Evolutionary conservation across 768 basidiomycete genomes (phyloP), one percentile per base, ranked within the genome.

Genomic region (Tricholoma sp.): DNA sequence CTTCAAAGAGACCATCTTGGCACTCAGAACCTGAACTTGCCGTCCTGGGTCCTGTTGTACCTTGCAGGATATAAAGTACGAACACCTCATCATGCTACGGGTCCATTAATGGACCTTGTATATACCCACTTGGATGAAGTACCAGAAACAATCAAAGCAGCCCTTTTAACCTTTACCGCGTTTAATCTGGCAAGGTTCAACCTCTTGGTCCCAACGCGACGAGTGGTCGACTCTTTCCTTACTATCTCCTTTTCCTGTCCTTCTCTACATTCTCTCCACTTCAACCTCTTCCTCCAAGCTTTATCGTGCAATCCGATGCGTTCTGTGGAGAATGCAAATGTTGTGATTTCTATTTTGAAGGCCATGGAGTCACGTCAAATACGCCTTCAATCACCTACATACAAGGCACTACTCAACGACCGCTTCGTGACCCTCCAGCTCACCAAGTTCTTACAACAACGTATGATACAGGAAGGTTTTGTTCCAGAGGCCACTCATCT

Each of bases 21-120:
- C 45, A 20, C n/a, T 48, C 54, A 17, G 52, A 61, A 53, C 6
- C 52, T 48, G 44, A 6, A n/a, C 32, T 53, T 72, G 11, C 85
- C 86, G 0, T 59, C 75, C 0, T 88, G 85, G 85, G 68, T 85
- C n/a, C 64, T 79, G 10, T 67, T 88, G 31, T 74, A 77, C 45
- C 70, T 86, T 41, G 68, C 79, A 13, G 69, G 65, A 3, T 75
- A 74, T 67, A 80, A 76, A 64, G 72, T 84, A 10, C 69, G 64
- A n/a, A 76, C 78, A 0, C 65, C 74, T 1, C 55, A 55, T 13
- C 77, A 86, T 20, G 84, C 82, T 0, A 66, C 69, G 17, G 72
- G 73, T 0, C 70, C 73, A 1, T 61, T 81, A 33, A 61, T 78
- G 39, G 74, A 77, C 51, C 66, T 87, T 20, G 71, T 77, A 3